Evolutionary conservation across 306 rosid genomes (phyloP), one percentile per base, ranked within the genome.

Genomic region (Sicyos edulis): DNA sequence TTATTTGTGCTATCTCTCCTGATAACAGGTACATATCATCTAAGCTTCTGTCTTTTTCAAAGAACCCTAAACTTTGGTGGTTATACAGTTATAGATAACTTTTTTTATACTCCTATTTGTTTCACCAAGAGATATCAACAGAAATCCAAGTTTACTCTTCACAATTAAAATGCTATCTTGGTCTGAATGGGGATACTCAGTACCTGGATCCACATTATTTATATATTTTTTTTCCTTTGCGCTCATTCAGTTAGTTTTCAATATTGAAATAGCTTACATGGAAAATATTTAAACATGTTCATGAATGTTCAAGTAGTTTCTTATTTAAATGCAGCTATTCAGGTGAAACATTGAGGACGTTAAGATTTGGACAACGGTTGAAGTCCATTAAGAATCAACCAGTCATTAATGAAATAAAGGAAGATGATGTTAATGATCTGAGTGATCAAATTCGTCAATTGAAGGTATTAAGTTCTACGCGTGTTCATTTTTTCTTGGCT

Each of bases 371-470:
- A 79, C 95, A 88, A 72, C 83, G 95, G 53, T 82, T 87, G 77
- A 87, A 90, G 77, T 86, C 82, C 73, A 71, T 89, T 54, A 81
- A 79, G 84, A 93, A 91, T 50, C 82, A 89, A 51, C 91, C 99
- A 37, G 87, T 89, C 57, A 84, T 93, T 80, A 93, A 91, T 81
- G 95, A 86, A 81, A 91, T 93, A 67, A 89, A 86, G 59, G 99
- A 91, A 79, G 92, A 89, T 63, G 97, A 84, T 17, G 96, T 80
- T 24, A 89, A 91, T 85, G 95, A 85, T 78, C 80, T 93, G 76
- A 89, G 95, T 76, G 99, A 93, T 82, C 95, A 91, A 85, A 91
- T 93, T 74, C 92, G 99, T 78, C 85, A 82, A 72, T 57, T 93
- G 74, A 93, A 93, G 96, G 98, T 93, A 84, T 40, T 9, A 52